These are phyloP conservation scores for Kuraishia cidri DNA, from an alignment of 805 yeast genomes.

Conservation along the genomic window DNA sequence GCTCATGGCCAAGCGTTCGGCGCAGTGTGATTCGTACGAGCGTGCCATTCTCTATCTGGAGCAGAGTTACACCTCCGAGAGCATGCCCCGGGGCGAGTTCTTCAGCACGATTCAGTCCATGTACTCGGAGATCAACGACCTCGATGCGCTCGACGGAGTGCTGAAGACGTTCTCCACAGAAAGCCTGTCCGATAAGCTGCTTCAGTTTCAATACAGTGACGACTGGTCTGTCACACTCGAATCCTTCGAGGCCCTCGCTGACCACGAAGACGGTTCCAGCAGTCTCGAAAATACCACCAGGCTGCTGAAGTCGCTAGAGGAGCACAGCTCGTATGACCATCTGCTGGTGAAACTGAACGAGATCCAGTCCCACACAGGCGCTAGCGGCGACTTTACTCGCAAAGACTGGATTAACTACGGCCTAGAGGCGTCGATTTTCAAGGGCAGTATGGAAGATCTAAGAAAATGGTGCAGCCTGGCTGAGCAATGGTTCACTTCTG, in stretches of 20 bases:
- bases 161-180: constrained; percentile 63
- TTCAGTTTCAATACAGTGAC: constrained; percentile 76
- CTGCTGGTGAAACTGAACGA: constrained; percentile 41
- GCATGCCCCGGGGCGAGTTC: constrained; percentile 26
- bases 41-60: constrained; percentile 83
- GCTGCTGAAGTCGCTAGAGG: constrained; percentile 60
- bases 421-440: constrained; percentile 62
- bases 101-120: constrained; percentile 58
- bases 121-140: constrained; percentile 82
- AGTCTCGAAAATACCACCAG: constrained; percentile 38
- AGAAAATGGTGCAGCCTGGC: constrained; percentile 50
- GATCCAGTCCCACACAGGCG: constrained; percentile 13
- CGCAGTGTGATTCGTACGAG: constrained; percentile 80
- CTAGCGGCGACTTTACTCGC: constrained; percentile 19
- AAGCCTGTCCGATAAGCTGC: constrained; percentile 64
- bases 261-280: constrained; percentile 4
- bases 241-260: constrained; percentile 64
- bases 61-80: constrained; percentile 44
- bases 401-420: constrained; percentile 62
- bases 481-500: constrained; percentile 20
- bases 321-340: constrained; percentile 69
- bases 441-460: constrained; percentile 44
- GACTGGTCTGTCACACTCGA: constrained; percentile 85
- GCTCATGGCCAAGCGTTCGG: constrained; percentile 66
- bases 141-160: constrained; percentile 85